Base-by-base conservation (phyloP, 1,139 yeast species). In the Spencermartinsiella ligniputridi region DNA sequence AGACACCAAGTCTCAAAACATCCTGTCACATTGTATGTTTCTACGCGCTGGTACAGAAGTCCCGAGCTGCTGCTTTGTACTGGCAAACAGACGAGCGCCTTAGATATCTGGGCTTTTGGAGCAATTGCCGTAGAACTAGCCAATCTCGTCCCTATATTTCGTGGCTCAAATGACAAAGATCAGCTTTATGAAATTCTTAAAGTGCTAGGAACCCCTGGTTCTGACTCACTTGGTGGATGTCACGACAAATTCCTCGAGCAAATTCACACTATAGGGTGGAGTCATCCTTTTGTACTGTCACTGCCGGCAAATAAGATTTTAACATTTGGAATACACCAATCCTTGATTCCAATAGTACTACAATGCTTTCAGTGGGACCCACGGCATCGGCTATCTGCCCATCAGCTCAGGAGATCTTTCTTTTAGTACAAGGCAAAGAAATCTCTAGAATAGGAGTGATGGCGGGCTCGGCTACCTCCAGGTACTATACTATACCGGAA, bases 21-120 rank as follows among this genome's bases (percentile, higher is more conserved):
- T 43, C 78, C 80, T 0, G 86, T 77, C 59, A 69, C 73, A 0
- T 78, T 85, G 0, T 92, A 92, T 57, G 94, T 92, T 5, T 85
- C 96, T 0, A 92, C 97, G 0, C 75, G 98, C 56, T 92, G 97
- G 97, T 92, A 92, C 62, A 72, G 98, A 49, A 82, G 97, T 0
- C 98, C 98, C 0, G 98, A 92, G 64, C 83, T 92, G 37, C 70
- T 92, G 37, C 70, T 92, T 46, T 74, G 92, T 50, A 77, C 78
- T 51, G 74, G 74, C 6, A 67, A 66, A 54, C 88, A 92, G 62
- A 78, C 92, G 0, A 75, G 71, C 42, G 89, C 95, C 0, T 78
- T 88, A 35, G 98, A 92, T 68, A 77, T 90, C 35, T 92, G 97
- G 97, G 96, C 97, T 0, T 85, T 88, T 68, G 97, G 95, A 1